A percentile compares a stretch with the other conserved stretches of the same genome.
Evolutionary conservation across 805 yeast species (phyloP).

Genomic region (Candida sakaeoensis): DNA sequence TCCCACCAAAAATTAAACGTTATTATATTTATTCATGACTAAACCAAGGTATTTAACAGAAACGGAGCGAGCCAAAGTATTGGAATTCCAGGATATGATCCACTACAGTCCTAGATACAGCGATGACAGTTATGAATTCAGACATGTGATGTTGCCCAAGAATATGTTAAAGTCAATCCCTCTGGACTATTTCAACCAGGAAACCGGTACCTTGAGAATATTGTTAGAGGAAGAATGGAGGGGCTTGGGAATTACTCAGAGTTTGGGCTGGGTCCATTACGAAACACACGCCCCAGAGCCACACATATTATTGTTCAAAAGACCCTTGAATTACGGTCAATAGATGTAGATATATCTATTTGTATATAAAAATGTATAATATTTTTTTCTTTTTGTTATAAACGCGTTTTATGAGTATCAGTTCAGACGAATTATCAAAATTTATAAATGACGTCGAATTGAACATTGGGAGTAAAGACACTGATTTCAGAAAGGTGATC

Average conservation of each 20-base stretch:
- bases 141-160: constrained; percentile 97
- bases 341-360: constrained; percentile 11
- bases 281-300: constrained; percentile 99
- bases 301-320: constrained; percentile 79
- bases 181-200: constrained; percentile 86
- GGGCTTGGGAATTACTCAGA: constrained; percentile 95
- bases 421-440: constrained; percentile 23
- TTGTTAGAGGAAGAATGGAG: constrained; percentile 97
- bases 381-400: background rate
- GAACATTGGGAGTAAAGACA: constrained; percentile 27
- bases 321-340: constrained; percentile 56
- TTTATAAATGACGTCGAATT: constrained; percentile 33
- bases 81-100: constrained; percentile 89
- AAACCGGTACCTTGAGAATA: constrained; percentile 89
- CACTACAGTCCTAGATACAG: constrained; percentile 93
- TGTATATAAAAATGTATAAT: constrained; percentile 1
- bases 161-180: constrained; percentile 94
- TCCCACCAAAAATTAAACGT: background rate
- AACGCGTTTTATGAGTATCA: constrained; percentile 13
- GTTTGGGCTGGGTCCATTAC: constrained; percentile 96
- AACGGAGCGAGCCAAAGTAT: constrained; percentile 77
- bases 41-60: constrained; percentile 75
- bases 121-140: constrained; percentile 87
- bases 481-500: constrained; percentile 34
- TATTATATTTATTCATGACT: constrained; percentile 20